Percentiles rank a stretch among this genome's conserved stretches.
Conservation (phyloP, 2,329 filamentous ascomycete genomes). For the Endoconidiophora laricicola region DNA sequence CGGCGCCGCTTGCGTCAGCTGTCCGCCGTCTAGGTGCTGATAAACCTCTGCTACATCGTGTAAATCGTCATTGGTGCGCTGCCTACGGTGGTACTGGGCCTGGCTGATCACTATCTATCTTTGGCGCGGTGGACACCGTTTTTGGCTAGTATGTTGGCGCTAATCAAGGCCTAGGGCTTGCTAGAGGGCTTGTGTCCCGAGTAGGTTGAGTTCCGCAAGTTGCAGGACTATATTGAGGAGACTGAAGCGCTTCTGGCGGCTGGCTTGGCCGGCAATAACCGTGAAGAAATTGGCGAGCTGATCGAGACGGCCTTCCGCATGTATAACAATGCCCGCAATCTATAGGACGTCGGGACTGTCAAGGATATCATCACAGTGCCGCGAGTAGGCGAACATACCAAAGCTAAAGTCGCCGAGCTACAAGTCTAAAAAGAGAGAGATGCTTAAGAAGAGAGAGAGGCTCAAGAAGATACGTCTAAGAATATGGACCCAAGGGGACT, state of each 20-base stretch:
- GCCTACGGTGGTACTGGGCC: conserved; percentile 30
- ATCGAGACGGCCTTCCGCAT: conserved; percentile 27
- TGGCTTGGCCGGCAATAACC: conserved; percentile 25
- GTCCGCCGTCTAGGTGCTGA: conserved; percentile 20
- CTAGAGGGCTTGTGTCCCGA: conserved; percentile 31
- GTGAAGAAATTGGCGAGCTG: conserved; percentile 26
- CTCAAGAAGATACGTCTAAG: too few relatives aligned
- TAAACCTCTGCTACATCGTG: conserved; percentile 27
- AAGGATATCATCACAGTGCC: neutral
- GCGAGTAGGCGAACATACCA: neutral
- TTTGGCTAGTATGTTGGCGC: conserved; percentile 43
- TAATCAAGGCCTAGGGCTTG: conserved; percentile 34
- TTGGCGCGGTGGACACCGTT: conserved; percentile 46
- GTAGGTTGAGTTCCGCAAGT: conserved; percentile 27
- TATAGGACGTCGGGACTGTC: conserved; percentile 6
- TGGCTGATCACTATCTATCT: conserved; percentile 35
- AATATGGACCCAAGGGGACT: too few relatives aligned
- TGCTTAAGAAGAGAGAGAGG: too few relatives aligned
- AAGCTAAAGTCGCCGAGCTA: too few relatives aligned
- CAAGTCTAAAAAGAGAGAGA: too few relatives aligned
- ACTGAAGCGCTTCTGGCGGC: conserved; percentile 29
- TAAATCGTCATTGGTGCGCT: conserved; percentile 32
- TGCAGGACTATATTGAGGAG: conserved; percentile 39
- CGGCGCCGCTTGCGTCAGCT: conserved; percentile 18
- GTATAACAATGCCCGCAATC: conserved; percentile 24